These are phyloP conservation scores for Leucosporidium creatinivorum DNA, from an alignment of 768 basidiomycete genomes.

Conservation along the genomic window DNA sequence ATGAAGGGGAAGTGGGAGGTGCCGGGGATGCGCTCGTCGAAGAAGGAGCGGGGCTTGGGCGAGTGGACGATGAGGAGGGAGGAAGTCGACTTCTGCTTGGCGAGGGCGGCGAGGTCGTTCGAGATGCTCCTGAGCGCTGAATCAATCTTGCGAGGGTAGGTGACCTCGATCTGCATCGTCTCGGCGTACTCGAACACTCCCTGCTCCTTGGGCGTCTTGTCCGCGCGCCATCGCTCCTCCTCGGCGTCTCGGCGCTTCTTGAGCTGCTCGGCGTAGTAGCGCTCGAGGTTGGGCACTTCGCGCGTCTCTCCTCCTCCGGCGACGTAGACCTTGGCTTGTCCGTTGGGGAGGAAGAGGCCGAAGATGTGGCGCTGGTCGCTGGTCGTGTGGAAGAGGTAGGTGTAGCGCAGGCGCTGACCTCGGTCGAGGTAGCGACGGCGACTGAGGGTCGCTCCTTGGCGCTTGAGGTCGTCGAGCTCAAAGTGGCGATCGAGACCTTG, in stretches of 20 bases:
- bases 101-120: slow-evolving; percentile 69
- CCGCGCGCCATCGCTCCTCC: slow-evolving; percentile 1
- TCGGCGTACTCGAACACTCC: slow-evolving; percentile 57
- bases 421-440: slow-evolving; percentile 62
- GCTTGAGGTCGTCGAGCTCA: slow-evolving; percentile 72
- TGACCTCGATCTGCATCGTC: slow-evolving; percentile 45
- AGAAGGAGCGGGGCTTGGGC: slow-evolving; percentile 71
- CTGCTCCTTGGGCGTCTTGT: slow-evolving; percentile 50
- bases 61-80: slow-evolving; percentile 76
- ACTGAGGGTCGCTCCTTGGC: slow-evolving; percentile 51
- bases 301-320: slow-evolving; percentile 85
- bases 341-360: slow-evolving; percentile 70
- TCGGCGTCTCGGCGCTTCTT: slow-evolving; percentile 27
- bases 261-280: slow-evolving; percentile 56
- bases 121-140: slow-evolving; percentile 80
- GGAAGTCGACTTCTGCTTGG: slow-evolving; percentile 55
- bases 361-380: slow-evolving; percentile 75
- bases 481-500: slow-evolving; percentile 74
- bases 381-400: slow-evolving; percentile 80
- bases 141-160: slow-evolving; percentile 69
- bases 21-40: slow-evolving; percentile 63
- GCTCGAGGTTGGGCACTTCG: slow-evolving; percentile 70
- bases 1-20: slow-evolving; percentile 78
- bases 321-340: slow-evolving; percentile 66
- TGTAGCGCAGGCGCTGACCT: slow-evolving; percentile 63